Conservation (phyloP, 139 green algal species). For the Coccomyxa sp. region DNA sequence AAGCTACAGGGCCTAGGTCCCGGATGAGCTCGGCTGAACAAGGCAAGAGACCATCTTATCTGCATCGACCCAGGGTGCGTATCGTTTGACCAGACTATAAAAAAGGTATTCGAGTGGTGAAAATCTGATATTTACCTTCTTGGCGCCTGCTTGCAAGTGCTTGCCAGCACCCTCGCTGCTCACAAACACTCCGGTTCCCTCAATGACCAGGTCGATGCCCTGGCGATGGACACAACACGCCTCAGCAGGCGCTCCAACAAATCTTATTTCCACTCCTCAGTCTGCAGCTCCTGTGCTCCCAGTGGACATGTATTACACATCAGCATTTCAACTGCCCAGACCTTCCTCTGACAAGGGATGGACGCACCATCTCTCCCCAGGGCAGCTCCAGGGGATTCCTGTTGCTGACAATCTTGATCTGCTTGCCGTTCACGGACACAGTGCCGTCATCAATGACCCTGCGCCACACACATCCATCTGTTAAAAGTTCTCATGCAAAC, state of each 20-base stretch:
- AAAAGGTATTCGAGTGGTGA: too few species aligned
- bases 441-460: constrained; percentile 76
- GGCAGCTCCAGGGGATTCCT: constrained; percentile 94
- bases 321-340: too few species aligned
- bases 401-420: constrained; percentile 89
- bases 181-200: constrained; percentile 96
- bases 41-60: too few species aligned
- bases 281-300: too few species aligned
- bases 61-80: too few species aligned
- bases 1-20: too few species aligned
- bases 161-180: constrained; percentile 83
- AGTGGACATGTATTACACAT: too few species aligned
- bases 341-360: neutral
- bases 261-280: too few species aligned
- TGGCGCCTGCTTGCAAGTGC: constrained; percentile 92
- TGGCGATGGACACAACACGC: neutral
- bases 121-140: constrained; percentile 79
- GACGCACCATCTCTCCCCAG: constrained; percentile 70
- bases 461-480: neutral
- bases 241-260: neutral
- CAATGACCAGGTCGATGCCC: constrained; percentile 95
- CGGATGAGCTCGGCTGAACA: too few species aligned
- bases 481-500: neutral
- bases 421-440: constrained; percentile 93
- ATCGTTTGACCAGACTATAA: too few species aligned